These are phyloP conservation scores for Leishmania lainsoni DNA, from an alignment of 208 protist genomes.

Conservation along the genomic window DNA sequence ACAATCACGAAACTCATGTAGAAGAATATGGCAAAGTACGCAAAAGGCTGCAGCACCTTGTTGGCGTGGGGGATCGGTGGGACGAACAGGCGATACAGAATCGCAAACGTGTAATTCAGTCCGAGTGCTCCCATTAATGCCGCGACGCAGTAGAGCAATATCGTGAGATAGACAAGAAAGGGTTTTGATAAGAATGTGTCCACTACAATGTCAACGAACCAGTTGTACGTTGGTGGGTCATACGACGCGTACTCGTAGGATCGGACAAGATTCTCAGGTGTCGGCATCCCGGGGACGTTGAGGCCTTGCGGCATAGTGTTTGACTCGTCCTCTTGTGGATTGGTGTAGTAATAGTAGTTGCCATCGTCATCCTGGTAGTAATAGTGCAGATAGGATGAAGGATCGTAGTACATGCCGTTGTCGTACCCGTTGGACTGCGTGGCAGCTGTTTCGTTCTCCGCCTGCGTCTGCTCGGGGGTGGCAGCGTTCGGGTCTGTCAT, in stretches of 20 bases:
- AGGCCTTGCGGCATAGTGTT: slow-evolving; percentile 32
- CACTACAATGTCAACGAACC: slow-evolving; percentile 77
- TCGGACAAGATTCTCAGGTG: slow-evolving; percentile 45
- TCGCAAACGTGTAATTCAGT: slow-evolving; percentile 72
- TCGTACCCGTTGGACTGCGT: slow-evolving; percentile 32
- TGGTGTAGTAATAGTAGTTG: slow-evolving; percentile 75
- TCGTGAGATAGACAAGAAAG: slow-evolving; percentile 76
- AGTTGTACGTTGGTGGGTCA: slow-evolving; percentile 64
- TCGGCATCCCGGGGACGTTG: slow-evolving; percentile 20
- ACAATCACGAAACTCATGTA: slow-evolving; percentile 76
- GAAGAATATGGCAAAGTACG: slow-evolving; percentile 82
- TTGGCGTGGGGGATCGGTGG: slow-evolving; percentile 42
- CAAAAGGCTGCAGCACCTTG: slow-evolving; percentile 47
- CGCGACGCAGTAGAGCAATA: slow-evolving; percentile 72
- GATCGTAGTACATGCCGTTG: slow-evolving; percentile 49
- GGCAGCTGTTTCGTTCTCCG: slow-evolving; percentile 22
- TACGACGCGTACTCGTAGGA: slow-evolving; percentile 82
- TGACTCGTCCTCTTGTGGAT: slow-evolving; percentile 32
- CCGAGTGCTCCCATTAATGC: slow-evolving; percentile 54
- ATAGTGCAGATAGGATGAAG: slow-evolving; percentile 59
- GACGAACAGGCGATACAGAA: slow-evolving; percentile 70
- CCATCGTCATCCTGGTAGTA: slow-evolving; percentile 79
- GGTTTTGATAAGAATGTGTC: slow-evolving; percentile 78
- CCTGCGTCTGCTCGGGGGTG: slow-evolving; percentile 24
- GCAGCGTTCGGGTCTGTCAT: slow-evolving; percentile 15